A percentile compares a stretch with the other conserved stretches of the same genome.
Conservation (phyloP, 23 red algal genomes). For the Gracilariopsis chorda region DNA sequence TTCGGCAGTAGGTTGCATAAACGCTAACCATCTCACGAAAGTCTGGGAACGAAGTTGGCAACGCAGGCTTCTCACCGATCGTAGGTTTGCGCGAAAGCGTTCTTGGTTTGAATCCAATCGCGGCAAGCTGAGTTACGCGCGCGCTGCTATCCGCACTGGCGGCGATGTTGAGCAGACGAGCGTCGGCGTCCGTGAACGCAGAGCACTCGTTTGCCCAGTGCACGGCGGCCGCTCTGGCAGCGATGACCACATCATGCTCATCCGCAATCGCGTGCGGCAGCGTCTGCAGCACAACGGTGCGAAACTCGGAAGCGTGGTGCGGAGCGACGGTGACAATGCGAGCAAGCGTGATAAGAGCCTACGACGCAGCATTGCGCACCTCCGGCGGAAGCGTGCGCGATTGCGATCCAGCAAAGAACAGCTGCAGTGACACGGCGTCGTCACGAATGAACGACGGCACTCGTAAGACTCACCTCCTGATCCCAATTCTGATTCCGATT, state of each 20-base stretch:
- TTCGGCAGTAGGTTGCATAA: not conserved
- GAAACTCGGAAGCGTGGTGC: not conserved
- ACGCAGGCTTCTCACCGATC: not conserved
- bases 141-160: conserved; percentile 14
- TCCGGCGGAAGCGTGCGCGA: not conserved
- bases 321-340: not conserved
- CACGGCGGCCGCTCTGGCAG: conserved; percentile 49
- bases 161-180: conserved; percentile 48
- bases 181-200: conserved; percentile 29
- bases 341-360: conserved; percentile 52
- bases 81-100: not conserved
- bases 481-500: too few species aligned
- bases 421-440: not conserved
- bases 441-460: conserved; percentile 14
- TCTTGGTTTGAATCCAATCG: not conserved
- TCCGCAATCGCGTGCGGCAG: conserved; percentile 7
- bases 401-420: conserved; percentile 31
- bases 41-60: not conserved
- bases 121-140: not conserved
- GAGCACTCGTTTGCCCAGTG: conserved; percentile 72
- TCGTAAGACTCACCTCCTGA: too few species aligned
- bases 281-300: not conserved
- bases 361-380: conserved; percentile 30
- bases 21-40: not conserved
- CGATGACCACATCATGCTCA: not conserved